Conservation (phyloP, 116 monocot species). For the Papilionanthe hybrid region DNA sequence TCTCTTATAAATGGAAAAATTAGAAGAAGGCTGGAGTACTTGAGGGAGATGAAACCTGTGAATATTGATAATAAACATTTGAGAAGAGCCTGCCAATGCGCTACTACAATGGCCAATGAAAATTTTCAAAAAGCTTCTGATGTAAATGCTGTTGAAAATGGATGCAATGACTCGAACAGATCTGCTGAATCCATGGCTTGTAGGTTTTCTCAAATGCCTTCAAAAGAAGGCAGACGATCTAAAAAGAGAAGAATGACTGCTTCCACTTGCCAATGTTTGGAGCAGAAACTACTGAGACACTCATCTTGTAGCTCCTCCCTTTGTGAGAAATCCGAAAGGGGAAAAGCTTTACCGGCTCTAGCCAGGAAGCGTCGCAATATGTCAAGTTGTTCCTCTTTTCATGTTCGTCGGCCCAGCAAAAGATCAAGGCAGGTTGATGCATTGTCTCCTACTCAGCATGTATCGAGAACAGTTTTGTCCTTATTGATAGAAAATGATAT, state of each 20-base stretch:
- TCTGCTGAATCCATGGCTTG: neutral
- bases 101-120: neutral
- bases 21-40: constrained; percentile 1
- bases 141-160: neutral
- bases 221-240: constrained; percentile 4
- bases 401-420: constrained; percentile 11
- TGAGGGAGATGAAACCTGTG: neutral
- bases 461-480: constrained; percentile 41
- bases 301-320: neutral
- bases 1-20: neutral
- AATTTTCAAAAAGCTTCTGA: neutral
- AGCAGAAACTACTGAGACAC: constrained; percentile 1
- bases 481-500: constrained; percentile 57
- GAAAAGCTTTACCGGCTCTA: neutral
- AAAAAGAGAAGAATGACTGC: constrained; percentile 8
- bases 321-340: constrained; percentile 8
- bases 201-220: neutral
- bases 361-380: neutral
- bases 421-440: constrained; percentile 6
- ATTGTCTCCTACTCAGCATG: constrained; percentile 14
- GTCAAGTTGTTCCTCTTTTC: neutral
- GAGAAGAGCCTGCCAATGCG: neutral
- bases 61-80: constrained; percentile 1
- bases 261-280: constrained; percentile 1
- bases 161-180: neutral